These are phyloP conservation scores for Trichosanthes cucumerina DNA, from an alignment of 306 rosid genomes.

Conservation along the genomic window DNA sequence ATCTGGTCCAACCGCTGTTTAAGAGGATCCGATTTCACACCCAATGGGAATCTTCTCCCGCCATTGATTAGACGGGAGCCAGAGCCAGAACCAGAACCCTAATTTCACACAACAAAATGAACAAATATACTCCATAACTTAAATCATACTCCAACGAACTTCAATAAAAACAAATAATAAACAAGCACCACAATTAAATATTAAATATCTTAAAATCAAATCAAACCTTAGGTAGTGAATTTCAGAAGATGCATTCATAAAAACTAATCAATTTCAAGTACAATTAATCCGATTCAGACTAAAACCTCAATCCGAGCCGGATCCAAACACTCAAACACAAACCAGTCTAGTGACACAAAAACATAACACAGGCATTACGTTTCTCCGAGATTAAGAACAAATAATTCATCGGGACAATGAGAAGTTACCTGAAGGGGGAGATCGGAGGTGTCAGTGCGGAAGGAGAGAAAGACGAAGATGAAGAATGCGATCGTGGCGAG, in stretches of 20 bases:
- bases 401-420: background rate
- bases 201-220: background rate
- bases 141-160: background rate
- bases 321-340: background rate
- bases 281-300: background rate
- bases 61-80: background rate
- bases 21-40: background rate
- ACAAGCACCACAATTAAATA: background rate
- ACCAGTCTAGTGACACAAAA: background rate
- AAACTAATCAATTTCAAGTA: background rate
- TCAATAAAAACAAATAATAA: background rate
- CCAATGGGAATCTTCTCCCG: background rate
- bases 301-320: background rate
- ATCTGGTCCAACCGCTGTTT: conserved; percentile 7
- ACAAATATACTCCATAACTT: background rate
- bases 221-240: background rate
- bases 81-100: background rate
- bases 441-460: background rate
- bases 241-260: background rate
- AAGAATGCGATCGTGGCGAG: background rate
- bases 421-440: background rate
- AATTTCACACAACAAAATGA: background rate
- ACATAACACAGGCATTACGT: background rate
- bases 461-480: background rate
- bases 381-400: background rate